Conservation (phyloP, 139 green algal genomes). For the Chlamydomonas asymmetrica region DNA sequence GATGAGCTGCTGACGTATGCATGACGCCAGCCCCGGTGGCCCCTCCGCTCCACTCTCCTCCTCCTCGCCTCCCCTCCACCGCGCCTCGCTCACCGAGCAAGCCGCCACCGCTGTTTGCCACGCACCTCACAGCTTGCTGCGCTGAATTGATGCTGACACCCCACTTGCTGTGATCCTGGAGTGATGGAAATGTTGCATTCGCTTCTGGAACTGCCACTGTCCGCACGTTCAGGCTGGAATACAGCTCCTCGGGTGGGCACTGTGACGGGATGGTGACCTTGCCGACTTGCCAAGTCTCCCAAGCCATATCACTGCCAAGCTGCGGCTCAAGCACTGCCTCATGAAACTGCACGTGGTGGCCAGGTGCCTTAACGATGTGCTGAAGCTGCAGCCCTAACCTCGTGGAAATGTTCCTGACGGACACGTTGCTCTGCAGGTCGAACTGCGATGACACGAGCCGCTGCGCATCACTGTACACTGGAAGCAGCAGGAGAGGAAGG, state of each 20-base stretch:
- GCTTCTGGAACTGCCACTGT: not conserved
- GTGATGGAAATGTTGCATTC: not conserved
- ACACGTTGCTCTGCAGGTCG: no score
- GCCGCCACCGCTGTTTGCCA: no score
- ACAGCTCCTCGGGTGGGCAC: conserved; percentile 1
- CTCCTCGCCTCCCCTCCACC: no score
- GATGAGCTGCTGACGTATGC: no score
- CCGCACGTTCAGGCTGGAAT: conserved; percentile 11
- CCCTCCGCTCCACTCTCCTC: no score
- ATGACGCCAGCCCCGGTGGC: no score
- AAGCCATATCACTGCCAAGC: conserved; percentile 8
- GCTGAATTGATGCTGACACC: conserved; percentile 12
- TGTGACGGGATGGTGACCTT: not conserved
- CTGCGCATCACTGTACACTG: not conserved
- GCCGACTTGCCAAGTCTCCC: conserved; percentile 25
- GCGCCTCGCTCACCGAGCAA: no score
- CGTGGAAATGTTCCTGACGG: not conserved
- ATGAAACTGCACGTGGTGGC: not conserved
- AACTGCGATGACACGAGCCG: no score
- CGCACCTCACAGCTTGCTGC: no score
- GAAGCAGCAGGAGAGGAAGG: not conserved
- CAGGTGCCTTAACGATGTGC: not conserved
- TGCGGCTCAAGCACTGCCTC: conserved; percentile 13
- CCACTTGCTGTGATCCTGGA: conserved; percentile 29
- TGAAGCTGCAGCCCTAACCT: not conserved